These are phyloP conservation scores for Kwoniella shivajii DNA, from an alignment of 1,284 basidiomycete genomes.

Conservation along the genomic window DNA sequence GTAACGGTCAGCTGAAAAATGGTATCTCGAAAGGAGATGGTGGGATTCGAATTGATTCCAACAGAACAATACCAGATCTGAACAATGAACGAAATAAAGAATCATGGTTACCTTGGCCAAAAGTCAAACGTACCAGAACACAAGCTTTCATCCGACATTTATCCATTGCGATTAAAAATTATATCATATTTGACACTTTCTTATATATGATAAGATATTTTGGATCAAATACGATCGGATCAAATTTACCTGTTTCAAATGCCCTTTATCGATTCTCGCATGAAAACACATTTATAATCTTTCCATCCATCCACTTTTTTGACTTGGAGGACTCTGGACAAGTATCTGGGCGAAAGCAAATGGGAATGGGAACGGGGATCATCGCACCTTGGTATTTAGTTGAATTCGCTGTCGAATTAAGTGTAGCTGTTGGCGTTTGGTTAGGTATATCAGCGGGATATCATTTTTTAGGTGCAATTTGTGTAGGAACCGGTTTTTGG, in stretches of 20 bases:
- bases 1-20: neutral
- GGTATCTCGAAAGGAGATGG: constrained; percentile 8
- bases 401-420: constrained; percentile 22
- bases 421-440: constrained; percentile 34
- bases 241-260: constrained; percentile 13
- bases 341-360: too few relatives aligned
- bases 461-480: constrained; percentile 34
- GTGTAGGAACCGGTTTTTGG: constrained; percentile 31
- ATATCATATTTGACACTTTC: constrained; percentile 36
- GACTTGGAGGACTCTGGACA: too few relatives aligned
- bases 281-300: constrained; percentile 24
- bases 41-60: constrained; percentile 8
- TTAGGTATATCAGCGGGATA: constrained; percentile 40
- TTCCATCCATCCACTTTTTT: constrained; percentile 33
- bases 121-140: constrained; percentile 18
- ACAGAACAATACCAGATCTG: constrained; percentile 4
- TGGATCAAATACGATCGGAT: constrained; percentile 26
- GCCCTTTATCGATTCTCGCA: constrained; percentile 28
- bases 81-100: constrained; percentile 3
- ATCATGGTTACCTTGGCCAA: constrained; percentile 23
- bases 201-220: constrained; percentile 33
- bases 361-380: neutral
- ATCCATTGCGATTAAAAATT: constrained; percentile 22
- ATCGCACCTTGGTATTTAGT: constrained; percentile 18
- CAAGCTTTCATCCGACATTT: constrained; percentile 35